Conservation (phyloP, 192 early-diverging fungal genomes). For the Gaertneriomyces semiglobifer region DNA sequence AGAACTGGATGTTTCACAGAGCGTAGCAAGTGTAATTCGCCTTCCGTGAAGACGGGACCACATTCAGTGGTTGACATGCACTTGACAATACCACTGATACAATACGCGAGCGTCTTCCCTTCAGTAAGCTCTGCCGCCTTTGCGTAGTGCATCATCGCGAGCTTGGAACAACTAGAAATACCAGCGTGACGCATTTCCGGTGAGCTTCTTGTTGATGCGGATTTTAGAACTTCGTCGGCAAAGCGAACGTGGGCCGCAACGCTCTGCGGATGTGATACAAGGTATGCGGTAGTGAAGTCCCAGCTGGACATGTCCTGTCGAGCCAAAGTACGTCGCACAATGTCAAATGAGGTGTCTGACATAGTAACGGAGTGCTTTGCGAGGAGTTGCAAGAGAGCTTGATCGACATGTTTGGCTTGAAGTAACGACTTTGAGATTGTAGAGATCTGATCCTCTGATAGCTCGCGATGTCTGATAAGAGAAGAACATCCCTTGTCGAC, state of each 20-base stretch:
- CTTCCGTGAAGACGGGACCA: constrained; percentile 2
- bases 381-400: not conserved
- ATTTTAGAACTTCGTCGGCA: not conserved
- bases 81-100: constrained; percentile 1
- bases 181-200: too few species aligned
- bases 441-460: not conserved
- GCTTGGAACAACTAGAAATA: not conserved
- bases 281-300: not conserved
- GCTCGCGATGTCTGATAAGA: not conserved
- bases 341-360: not conserved
- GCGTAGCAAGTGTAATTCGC: not conserved
- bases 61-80: not conserved
- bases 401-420: constrained; percentile 4
- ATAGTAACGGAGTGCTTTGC: not conserved
- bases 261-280: not conserved
- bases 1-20: too few species aligned
- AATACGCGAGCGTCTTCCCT: not conserved
- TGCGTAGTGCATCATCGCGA: constrained; percentile 3
- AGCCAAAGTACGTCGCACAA: not conserved
- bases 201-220: not conserved
- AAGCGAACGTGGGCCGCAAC: not conserved
- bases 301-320: not conserved
- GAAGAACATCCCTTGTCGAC: constrained; percentile 8
- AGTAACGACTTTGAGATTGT: not conserved
- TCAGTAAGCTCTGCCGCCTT: constrained; percentile 5